phyloP scores from a whole-genome alignment of 2,329 filamentous ascomycete genomes.

The Cryphonectria naterciae region DNA sequence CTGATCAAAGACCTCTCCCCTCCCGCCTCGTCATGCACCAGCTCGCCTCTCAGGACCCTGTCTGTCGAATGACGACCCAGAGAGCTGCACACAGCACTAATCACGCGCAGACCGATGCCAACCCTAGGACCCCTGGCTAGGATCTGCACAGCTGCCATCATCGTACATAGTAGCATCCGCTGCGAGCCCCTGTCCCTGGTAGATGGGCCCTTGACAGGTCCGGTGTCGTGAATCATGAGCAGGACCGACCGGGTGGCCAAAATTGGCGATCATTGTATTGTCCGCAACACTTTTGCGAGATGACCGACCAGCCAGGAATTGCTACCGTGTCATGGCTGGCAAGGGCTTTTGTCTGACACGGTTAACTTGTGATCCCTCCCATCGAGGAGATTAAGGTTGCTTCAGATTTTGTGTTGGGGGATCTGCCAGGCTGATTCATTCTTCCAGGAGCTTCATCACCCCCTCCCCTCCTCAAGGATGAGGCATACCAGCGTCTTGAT shows the following conservation, averaged over 20 bases:
- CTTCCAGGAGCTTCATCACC: not conserved
- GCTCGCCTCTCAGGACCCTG: not conserved
- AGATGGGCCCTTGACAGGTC: not conserved
- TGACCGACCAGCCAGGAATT: not conserved
- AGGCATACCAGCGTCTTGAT: not conserved
- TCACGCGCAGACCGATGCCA: constrained; percentile 4
- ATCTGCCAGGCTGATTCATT: not conserved
- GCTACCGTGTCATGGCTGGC: not conserved
- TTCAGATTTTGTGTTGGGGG: not conserved
- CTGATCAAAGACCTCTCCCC: not conserved
- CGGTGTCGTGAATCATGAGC: constrained; percentile 9
- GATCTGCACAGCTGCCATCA: constrained; percentile 3
- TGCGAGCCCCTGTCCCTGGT: constrained; percentile 1
- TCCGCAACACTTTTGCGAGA: not conserved
- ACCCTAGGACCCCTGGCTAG: not conserved
- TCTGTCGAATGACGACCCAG: constrained; percentile 1
- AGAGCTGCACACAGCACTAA: constrained; percentile 4
- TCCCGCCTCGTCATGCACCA: not conserved
- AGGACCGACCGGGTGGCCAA: not conserved
- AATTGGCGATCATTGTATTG: not conserved
- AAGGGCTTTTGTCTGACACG: not conserved
- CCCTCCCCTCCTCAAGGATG: not conserved
- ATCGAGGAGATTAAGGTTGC: not conserved
- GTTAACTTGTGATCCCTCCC: not conserved
- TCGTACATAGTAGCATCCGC: not conserved